These are phyloP conservation scores for Apiospora saccharicola DNA, from an alignment of 2,329 filamentous ascomycete species.

Conservation along the genomic window DNA sequence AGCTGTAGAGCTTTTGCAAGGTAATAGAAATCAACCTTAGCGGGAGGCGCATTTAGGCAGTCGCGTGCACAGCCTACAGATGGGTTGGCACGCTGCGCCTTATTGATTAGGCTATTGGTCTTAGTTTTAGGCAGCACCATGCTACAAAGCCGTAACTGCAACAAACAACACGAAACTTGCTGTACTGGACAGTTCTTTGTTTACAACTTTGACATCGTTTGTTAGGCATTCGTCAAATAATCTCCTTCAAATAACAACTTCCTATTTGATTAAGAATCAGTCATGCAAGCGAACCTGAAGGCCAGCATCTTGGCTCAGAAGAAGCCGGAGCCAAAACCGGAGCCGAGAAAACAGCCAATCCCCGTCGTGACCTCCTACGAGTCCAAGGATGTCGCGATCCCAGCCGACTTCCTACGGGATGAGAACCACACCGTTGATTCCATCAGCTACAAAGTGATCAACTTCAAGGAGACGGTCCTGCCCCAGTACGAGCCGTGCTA, in stretches of 20 bases:
- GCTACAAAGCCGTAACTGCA: neutral
- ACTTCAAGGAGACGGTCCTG: conserved; percentile 60
- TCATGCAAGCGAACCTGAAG: neutral
- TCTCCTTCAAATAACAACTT: neutral
- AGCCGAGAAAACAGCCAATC: neutral
- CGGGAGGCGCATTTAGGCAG: neutral
- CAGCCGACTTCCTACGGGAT: conserved; percentile 54
- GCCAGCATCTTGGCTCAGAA: neutral
- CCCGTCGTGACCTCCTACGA: conserved; percentile 42
- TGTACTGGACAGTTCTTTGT: neutral
- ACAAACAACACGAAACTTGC: neutral
- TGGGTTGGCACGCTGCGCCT: neutral
- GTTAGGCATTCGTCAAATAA: neutral
- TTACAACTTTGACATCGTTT: too few relatives aligned
- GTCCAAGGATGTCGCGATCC: conserved; percentile 49
- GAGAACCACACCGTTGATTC: conserved; percentile 51
- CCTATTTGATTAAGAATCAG: neutral
- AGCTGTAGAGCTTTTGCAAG: neutral
- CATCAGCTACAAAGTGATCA: conserved; percentile 56
- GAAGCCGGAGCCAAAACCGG: neutral
- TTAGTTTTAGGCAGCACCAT: conserved; percentile 16
- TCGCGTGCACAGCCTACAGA: neutral
- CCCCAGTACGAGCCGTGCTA: conserved; percentile 61
- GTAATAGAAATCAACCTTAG: too few relatives aligned
- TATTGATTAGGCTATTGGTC: neutral